Evolutionary conservation across 1,284 basidiomycete species (phyloP).

Genomic region (Cutaneotrichosporon curvatum): DNA sequence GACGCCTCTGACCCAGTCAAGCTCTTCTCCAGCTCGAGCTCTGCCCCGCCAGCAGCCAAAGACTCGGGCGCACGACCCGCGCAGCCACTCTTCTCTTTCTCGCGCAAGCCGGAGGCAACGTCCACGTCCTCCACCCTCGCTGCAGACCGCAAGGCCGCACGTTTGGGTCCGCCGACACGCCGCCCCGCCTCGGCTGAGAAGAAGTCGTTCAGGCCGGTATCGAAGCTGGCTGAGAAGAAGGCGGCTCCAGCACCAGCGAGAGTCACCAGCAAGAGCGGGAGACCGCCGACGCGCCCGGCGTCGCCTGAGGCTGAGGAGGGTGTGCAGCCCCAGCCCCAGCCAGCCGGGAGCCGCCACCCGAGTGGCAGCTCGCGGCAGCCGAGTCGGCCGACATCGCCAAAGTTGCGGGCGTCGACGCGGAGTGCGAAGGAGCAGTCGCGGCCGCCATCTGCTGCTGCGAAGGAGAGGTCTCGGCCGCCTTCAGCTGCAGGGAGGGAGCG

Average conservation of each 20-base stretch:
- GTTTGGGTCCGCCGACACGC: background rate
- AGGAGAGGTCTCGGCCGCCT: background rate
- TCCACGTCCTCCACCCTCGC: too few relatives aligned
- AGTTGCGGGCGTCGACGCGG: too few relatives aligned
- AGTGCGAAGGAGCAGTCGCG: background rate
- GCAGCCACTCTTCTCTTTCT: too few relatives aligned
- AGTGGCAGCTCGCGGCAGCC: too few relatives aligned
- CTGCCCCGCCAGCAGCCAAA: too few relatives aligned
- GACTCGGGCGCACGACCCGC: too few relatives aligned
- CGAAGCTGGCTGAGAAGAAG: constrained; percentile 2
- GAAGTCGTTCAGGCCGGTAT: constrained; percentile 14
- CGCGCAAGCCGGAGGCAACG: too few relatives aligned
- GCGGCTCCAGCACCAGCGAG: constrained; percentile 13
- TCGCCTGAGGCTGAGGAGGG: background rate
- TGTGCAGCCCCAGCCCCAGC: too few relatives aligned
- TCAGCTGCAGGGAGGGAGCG: background rate
- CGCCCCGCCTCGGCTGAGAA: constrained; percentile 2
- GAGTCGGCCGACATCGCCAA: too few relatives aligned
- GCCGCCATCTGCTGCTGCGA: background rate
- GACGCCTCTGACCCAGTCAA: too few relatives aligned
- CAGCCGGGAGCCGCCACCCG: too few relatives aligned
- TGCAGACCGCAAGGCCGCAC: background rate
- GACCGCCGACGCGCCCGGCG: background rate
- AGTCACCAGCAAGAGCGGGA: background rate
- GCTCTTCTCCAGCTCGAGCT: too few relatives aligned